Evolutionary conservation across 495 filamentous ascomycete species (phyloP), one percentile per base, ranked within the genome.

Genomic region (Trichodelitschia bisporula): DNA sequence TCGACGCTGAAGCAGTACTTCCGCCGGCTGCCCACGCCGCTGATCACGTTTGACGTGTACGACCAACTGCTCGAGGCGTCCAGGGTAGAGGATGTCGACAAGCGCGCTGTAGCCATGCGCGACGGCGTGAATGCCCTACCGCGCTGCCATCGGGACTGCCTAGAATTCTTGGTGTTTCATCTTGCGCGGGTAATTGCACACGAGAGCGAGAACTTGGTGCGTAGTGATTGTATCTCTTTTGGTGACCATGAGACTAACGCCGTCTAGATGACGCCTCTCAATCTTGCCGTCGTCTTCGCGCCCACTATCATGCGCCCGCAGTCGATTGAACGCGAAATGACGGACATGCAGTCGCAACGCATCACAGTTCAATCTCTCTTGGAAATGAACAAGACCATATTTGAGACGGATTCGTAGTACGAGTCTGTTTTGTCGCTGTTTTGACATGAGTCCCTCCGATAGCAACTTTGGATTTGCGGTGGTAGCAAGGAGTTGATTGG

Each of bases 1-100:
- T 86, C 77, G 37, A 76, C 77, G 20, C 64, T 99, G 34, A 99
- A 99, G 52, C 84, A 93, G 47, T 99, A 95, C 48, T 91, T 99
- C 64, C 68, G 86, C 37, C 90, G 80, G 48, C 59, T 99, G 16
- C 89, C 89, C 0, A 77, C 61, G 5, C 89, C 89, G 3, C 59
- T 99, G 13, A 72, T 99, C 41, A 91, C 86, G 1, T 90, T 70
- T 48, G 82, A 90, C 13, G 65, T 86, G 14, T 99, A 99, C 42
- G 83, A 95, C 30, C 65, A 61, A 23, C 60, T 99, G 29, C 61
- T 99, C 28, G 83, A 92, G 28, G 75, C 75, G 4, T 63, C 56
- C 69, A 71, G 59, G 29, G 51, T 74, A 28, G 46, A 57, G 34
- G 55, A 56, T 33, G 56, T 63, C 3, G 39, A 56, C 11, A 63